Conservation (phyloP, 305 asterid species). For the Rubia balearica region DNA sequence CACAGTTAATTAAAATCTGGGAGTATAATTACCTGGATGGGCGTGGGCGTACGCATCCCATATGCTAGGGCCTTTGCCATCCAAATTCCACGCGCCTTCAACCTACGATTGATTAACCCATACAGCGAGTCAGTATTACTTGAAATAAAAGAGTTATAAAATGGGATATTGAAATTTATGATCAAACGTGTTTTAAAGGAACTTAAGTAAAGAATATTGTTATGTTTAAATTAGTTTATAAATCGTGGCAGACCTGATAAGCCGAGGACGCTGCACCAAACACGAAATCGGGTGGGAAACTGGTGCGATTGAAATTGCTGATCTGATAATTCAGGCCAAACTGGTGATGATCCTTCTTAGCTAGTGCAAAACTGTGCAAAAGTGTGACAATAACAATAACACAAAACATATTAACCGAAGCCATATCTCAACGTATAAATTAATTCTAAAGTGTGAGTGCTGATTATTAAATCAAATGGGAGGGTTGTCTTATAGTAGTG, state of each 20-base stretch:
- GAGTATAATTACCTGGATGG: background rate
- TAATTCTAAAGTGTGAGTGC: too few relatives aligned
- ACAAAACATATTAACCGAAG: too few relatives aligned
- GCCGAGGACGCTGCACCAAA: constrained; percentile 9
- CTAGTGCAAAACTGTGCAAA: background rate
- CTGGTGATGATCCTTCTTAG: background rate
- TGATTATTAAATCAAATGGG: too few relatives aligned
- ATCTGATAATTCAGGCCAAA: background rate
- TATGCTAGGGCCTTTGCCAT: constrained; percentile 11
- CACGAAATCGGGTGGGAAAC: background rate
- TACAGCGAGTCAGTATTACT: too few relatives aligned
- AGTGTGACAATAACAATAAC: background rate
- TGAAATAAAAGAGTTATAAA: too few relatives aligned
- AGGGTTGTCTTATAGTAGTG: too few relatives aligned
- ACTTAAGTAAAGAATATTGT: too few relatives aligned
- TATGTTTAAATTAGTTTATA: too few relatives aligned
- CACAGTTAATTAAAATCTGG: too few relatives aligned
- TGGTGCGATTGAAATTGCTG: background rate
- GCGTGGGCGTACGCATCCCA: constrained; percentile 5
- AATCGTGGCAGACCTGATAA: background rate
- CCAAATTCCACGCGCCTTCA: constrained; percentile 8
- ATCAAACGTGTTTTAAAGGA: too few relatives aligned
- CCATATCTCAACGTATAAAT: too few relatives aligned
- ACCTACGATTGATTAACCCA: background rate
- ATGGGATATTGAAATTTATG: too few relatives aligned